Percentiles rank a stretch among this genome's conserved stretches.
These are phyloP conservation scores for Ophiostoma ulmi DNA, from an alignment of 2,329 filamentous ascomycete genomes.

Conservation along the genomic window DNA sequence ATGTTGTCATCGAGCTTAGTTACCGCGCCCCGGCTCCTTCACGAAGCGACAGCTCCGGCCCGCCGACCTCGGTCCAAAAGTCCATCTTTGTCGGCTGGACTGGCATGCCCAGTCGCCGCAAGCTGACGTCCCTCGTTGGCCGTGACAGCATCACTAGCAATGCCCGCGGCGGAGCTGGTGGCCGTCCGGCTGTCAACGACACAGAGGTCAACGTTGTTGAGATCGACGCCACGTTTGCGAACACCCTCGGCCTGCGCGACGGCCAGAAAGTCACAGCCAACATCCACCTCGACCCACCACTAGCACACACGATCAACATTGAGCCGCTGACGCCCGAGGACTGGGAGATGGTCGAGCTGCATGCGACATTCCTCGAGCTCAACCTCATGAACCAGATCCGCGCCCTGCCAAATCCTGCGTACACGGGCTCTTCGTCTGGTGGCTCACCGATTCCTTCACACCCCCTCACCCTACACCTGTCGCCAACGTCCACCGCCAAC, in stretches of 20 bases:
- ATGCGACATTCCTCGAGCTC: constrained; percentile 90
- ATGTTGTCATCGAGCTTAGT: constrained; percentile 89
- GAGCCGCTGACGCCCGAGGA: constrained; percentile 92
- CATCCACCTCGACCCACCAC: constrained; percentile 82
- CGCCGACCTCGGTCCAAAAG: constrained; percentile 37
- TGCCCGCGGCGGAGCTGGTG: constrained; percentile 35
- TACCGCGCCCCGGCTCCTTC: constrained; percentile 59
- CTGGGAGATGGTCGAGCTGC: constrained; percentile 98
- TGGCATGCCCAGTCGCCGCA: constrained; percentile 91
- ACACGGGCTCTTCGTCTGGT: constrained; percentile 46
- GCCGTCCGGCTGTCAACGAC: constrained; percentile 45
- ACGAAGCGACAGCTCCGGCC: constrained; percentile 38
- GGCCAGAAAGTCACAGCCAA: constrained; percentile 69
- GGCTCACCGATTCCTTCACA: constrained; percentile 50
- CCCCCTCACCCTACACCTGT: constrained; percentile 84
- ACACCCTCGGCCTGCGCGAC: constrained; percentile 69
- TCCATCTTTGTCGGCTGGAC: constrained; percentile 94
- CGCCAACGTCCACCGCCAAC: constrained; percentile 90
- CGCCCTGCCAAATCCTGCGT: constrained; percentile 80
- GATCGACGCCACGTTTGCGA: constrained; percentile 78
- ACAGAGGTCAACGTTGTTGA: constrained; percentile 76
- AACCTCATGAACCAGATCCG: constrained; percentile 91
- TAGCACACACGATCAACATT: constrained; percentile 92
- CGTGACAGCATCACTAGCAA: constrained; percentile 46
- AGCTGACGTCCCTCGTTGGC: constrained; percentile 64